Evolutionary conservation across 306 rosid genomes (phyloP).

Genomic region (Inga leiocalycina): DNA sequence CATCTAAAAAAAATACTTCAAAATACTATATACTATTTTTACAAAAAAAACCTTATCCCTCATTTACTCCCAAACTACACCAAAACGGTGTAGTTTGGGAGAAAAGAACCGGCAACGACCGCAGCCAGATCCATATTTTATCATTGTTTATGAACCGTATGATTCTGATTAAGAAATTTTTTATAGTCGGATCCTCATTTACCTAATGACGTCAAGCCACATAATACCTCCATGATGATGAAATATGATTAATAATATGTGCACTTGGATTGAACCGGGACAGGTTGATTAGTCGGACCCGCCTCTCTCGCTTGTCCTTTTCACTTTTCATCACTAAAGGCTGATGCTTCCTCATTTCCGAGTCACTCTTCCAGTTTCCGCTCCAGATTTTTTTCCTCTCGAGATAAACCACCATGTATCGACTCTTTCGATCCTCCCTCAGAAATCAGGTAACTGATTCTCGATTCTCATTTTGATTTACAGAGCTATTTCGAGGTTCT

Average conservation of each 20-base stretch:
- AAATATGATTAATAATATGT: background rate
- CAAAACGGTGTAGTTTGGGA: too few species aligned
- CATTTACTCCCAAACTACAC: too few species aligned
- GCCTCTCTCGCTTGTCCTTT: slow-evolving; percentile 1
- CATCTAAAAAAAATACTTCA: too few species aligned
- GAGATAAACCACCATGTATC: background rate
- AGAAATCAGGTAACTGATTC: slow-evolving; percentile 42
- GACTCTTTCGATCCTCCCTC: background rate
- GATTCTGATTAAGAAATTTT: background rate
- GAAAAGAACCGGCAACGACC: too few species aligned
- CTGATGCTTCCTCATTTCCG: background rate
- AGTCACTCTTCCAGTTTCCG: background rate
- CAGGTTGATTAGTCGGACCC: background rate
- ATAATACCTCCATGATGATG: background rate
- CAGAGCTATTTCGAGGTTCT: background rate
- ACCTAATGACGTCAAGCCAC: background rate
- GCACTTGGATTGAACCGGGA: background rate
- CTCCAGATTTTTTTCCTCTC: background rate
- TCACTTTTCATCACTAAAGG: background rate
- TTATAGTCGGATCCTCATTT: background rate
- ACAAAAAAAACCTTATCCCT: too few species aligned
- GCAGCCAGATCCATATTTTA: too few species aligned
- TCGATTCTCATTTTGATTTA: background rate
- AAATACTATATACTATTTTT: too few species aligned
- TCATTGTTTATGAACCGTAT: background rate